Evolutionary conservation across 2,329 filamentous ascomycete species (phyloP).

Genomic region (Fusarium lateritium): DNA sequence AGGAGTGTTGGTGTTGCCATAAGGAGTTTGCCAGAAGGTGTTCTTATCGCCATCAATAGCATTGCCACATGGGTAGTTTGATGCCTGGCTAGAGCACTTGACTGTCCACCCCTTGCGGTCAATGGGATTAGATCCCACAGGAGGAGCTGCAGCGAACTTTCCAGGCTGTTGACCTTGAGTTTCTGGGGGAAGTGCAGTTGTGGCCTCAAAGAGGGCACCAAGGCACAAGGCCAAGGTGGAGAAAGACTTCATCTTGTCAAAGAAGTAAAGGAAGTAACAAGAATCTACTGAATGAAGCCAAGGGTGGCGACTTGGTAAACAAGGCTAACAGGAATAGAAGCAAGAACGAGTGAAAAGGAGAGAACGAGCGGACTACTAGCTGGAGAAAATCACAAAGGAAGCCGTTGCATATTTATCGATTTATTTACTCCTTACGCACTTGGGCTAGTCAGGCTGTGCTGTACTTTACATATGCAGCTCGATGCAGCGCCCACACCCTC

Average conservation of each 20-base stretch:
- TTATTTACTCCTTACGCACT: conserved; percentile 2
- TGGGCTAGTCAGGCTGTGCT: conserved; percentile 2
- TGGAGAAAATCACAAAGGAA: conserved; percentile 1
- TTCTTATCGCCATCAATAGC: conserved; percentile 34
- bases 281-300: conserved; percentile 14
- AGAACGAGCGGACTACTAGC: conserved; percentile 15
- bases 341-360: conserved; percentile 7
- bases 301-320: conserved; percentile 2
- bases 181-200: conserved; percentile 18
- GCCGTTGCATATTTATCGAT: conserved; percentile 29
- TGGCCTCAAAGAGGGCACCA: conserved; percentile 7
- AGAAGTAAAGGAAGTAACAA: neutral
- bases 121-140: conserved; percentile 32
- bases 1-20: conserved; percentile 28
- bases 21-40: conserved; percentile 41
- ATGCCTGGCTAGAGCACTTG: conserved; percentile 36
- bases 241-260: conserved; percentile 19
- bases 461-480: conserved; percentile 12
- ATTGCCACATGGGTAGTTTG: conserved; percentile 24
- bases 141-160: conserved; percentile 31
- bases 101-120: conserved; percentile 38
- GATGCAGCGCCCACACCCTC: conserved; percentile 14
- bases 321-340: conserved; percentile 3
- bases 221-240: conserved; percentile 27
- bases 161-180: conserved; percentile 24